Percentiles rank a stretch among this genome's conserved stretches.
Conservation (phyloP, 2,329 filamentous ascomycete species). For the Aureobasidium sp. region DNA sequence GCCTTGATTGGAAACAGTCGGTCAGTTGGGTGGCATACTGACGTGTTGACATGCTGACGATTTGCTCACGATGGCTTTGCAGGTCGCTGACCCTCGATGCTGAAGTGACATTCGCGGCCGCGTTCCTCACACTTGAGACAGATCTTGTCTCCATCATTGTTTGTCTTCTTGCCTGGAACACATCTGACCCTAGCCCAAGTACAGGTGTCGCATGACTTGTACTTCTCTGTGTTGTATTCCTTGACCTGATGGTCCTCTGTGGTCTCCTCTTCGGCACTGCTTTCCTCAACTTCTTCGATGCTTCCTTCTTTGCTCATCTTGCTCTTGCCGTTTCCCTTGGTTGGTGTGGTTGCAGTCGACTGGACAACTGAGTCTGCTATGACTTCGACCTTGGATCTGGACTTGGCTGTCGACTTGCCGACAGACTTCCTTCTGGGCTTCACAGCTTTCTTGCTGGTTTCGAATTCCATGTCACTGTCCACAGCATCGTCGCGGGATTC, state of each 20-base stretch:
- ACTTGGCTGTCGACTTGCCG: neutral
- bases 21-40: neutral
- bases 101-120: neutral
- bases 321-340: neutral
- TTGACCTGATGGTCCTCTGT: neutral
- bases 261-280: too few relatives aligned
- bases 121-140: neutral
- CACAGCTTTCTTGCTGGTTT: neutral
- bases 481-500: neutral
- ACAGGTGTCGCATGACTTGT: conserved; percentile 1
- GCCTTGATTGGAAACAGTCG: neutral
- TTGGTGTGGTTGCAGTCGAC: too few relatives aligned
- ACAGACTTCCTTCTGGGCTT: neutral
- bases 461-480: neutral
- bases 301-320: neutral
- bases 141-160: neutral
- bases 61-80: neutral
- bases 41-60: neutral
- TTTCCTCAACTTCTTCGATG: neutral
- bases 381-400: neutral
- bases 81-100: neutral
- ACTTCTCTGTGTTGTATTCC: neutral
- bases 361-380: neutral
- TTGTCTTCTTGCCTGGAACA: neutral
- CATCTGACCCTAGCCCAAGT: neutral